Conservation (phyloP, 1,284 basidiomycete genomes). For the Chalciporus sp. region DNA sequence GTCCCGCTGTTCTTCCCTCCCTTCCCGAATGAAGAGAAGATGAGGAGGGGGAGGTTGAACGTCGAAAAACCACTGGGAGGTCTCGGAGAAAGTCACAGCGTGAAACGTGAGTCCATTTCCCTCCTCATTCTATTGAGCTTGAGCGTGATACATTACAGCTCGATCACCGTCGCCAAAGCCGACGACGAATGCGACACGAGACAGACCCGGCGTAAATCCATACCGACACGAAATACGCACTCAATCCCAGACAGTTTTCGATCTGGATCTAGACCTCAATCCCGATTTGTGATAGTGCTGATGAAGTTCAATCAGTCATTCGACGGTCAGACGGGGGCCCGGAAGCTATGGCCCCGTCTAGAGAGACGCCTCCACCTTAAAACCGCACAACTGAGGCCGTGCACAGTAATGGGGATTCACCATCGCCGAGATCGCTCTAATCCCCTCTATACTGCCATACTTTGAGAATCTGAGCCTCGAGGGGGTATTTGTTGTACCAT, state of each 20-base stretch:
- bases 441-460: too few species aligned
- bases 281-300: conserved; percentile 57
- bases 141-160: conserved; percentile 13
- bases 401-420: too few species aligned
- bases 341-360: too few species aligned
- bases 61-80: conserved; percentile 74
- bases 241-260: conserved; percentile 63
- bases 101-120: conserved; percentile 54
- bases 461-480: too few species aligned
- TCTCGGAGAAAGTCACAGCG: conserved; percentile 79
- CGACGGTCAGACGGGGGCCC: too few species aligned
- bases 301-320: not conserved
- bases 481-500: too few species aligned
- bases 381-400: too few species aligned
- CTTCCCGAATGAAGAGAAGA: conserved; percentile 85
- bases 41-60: conserved; percentile 77
- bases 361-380: too few species aligned
- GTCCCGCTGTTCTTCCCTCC: conserved; percentile 81
- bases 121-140: conserved; percentile 5
- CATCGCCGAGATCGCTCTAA: too few species aligned
- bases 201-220: conserved; percentile 58
- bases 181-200: conserved; percentile 45
- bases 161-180: conserved; percentile 60
- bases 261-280: conserved; percentile 78
- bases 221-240: conserved; percentile 67